Base-by-base conservation (phyloP, 129 eudicot genomes). In the Flaveria sonorensis region DNA sequence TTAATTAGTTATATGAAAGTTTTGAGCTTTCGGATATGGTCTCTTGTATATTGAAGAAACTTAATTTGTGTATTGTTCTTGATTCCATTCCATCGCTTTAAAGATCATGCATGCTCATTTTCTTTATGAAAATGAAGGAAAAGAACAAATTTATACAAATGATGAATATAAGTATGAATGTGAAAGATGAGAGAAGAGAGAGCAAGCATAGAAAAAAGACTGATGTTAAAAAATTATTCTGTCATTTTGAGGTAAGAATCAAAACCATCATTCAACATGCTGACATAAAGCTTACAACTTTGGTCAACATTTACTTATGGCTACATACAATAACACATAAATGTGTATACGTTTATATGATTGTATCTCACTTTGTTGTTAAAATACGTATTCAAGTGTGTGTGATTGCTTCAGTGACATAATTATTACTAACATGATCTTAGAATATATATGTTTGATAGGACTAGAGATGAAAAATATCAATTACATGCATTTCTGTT, bases 161-260 rank as follows among this genome's bases (percentile, higher is more conserved):
- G 12, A 45, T 40, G 61, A 70, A 48, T 7, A 23, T 1, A 26
- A 71, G 75, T 48, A 71, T 50, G 63, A 71, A 24, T 59, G 53
- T 40, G 64, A 43, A 73, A 59, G 64, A 3, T 21, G 40, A 45
- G 65, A 28, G 64, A 45, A 8, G 13, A 45, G 56, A 36, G 24
- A 71, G 40, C 21, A 19, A 55, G 61, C 68, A 73, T 73, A 55
- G 52, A 73, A 73, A 59, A 45, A 59, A n/a, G 47, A 16, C 11
- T 71, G 75, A n/a, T 59, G 43, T 65, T 64, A 39, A 67, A 67
- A 77, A 45, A 53, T 53, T 67, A 67, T 77, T 77, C 74, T 36
- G 39, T 72, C 78, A 60, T 79, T 71, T 71, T 62, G 43, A 30
- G 72, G 78, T 45, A 72, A 72, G 23, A 60, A 60, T 70, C 82